Conservation (phyloP, 805 yeast genomes). For the Ogataea degrootiae region DNA sequence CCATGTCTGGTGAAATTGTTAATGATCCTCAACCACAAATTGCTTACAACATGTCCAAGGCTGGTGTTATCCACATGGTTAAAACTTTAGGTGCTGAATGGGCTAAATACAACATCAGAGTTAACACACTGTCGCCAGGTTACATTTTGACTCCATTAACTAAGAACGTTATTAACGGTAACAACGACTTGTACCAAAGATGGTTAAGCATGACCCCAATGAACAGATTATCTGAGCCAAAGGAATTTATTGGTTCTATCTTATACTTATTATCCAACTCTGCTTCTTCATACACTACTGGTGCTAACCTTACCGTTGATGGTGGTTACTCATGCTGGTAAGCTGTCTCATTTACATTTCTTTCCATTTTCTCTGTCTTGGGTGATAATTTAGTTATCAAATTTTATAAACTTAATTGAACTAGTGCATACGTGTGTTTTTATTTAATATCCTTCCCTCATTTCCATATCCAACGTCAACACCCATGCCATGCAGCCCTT, state of each 20-base stretch:
- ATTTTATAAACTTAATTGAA: neutral
- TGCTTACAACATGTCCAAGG: slow-evolving; percentile 81
- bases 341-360: slow-evolving; percentile 1
- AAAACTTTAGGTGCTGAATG: slow-evolving; percentile 76
- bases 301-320: slow-evolving; percentile 77
- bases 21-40: slow-evolving; percentile 77
- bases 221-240: slow-evolving; percentile 82
- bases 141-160: slow-evolving; percentile 78
- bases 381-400: neutral
- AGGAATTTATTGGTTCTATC: slow-evolving; percentile 74
- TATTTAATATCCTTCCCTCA: no score
- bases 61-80: slow-evolving; percentile 78
- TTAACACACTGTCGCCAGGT: slow-evolving; percentile 76
- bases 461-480: no score
- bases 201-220: slow-evolving; percentile 74
- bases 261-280: slow-evolving; percentile 66
- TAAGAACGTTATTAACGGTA: slow-evolving; percentile 59
- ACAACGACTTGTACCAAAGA: slow-evolving; percentile 54
- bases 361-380: no score
- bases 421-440: no score
- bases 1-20: slow-evolving; percentile 75
- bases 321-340: slow-evolving; percentile 88
- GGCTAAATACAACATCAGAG: slow-evolving; percentile 73
- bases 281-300: slow-evolving; percentile 78
- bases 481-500: no score